These are phyloP conservation scores for Dendrostoma leiphaemia DNA, from an alignment of 2,329 filamentous ascomycete genomes.

Conservation along the genomic window DNA sequence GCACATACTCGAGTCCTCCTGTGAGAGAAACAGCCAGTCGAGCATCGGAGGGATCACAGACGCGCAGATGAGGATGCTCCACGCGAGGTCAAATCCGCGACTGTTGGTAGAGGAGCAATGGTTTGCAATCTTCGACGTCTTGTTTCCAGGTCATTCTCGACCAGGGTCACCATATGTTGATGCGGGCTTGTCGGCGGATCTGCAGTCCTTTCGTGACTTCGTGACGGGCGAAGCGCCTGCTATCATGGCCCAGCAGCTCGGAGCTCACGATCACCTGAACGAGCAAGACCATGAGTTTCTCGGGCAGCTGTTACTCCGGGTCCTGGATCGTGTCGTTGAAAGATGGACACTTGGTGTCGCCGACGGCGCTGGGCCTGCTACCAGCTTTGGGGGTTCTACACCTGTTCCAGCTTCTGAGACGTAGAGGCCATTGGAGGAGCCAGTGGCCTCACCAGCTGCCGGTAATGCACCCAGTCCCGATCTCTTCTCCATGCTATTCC, in stretches of 20 bases:
- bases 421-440: too few relatives aligned
- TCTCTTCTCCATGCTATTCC: too few relatives aligned
- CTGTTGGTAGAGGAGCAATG: not conserved
- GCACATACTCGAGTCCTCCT: not conserved
- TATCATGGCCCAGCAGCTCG: not conserved
- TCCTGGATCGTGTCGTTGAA: too few relatives aligned
- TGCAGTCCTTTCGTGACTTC: not conserved
- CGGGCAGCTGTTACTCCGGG: too few relatives aligned
- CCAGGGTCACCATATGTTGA: not conserved
- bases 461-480: too few relatives aligned
- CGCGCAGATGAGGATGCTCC: not conserved
- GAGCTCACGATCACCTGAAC: too few relatives aligned
- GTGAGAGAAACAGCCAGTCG: too few relatives aligned
- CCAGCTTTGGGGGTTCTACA: too few relatives aligned
- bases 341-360: too few relatives aligned
- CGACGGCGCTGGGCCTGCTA: too few relatives aligned
- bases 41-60: not conserved
- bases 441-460: too few relatives aligned
- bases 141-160: not conserved
- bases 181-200: not conserved
- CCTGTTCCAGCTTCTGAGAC: too few relatives aligned
- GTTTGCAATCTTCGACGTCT: not conserved
- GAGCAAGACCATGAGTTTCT: not conserved
- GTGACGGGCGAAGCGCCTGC: not conserved
- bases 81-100: not conserved